phyloP scores from a whole-genome alignment of 805 yeast genomes.

The Yarrowia sp. region DNA sequence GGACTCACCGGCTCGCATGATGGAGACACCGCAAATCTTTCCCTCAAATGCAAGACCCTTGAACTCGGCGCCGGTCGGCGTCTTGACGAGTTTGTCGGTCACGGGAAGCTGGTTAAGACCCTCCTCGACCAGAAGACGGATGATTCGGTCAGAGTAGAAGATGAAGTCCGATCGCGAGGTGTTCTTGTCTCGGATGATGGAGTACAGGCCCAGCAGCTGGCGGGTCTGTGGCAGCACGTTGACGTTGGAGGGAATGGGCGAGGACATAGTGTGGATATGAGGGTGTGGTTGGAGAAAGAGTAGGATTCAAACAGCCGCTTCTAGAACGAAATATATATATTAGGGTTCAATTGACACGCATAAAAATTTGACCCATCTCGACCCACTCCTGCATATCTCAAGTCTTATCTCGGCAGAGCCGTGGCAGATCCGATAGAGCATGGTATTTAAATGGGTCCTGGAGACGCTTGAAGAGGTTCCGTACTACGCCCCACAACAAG shows the following conservation, averaged over 20 bases:
- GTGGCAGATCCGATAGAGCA: constrained; percentile 10
- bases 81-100: constrained; percentile 66
- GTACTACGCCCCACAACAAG: no score
- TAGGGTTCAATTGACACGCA: constrained; percentile 37
- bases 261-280: constrained; percentile 11
- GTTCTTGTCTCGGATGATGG: constrained; percentile 79
- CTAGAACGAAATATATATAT: constrained; percentile 25
- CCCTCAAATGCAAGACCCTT: constrained; percentile 85
- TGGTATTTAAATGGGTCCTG: neutral
- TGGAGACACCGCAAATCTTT: constrained; percentile 96
- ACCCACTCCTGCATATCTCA: constrained; percentile 33
- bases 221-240: constrained; percentile 82
- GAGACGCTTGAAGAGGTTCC: neutral
- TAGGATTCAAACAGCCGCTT: neutral
- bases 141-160: constrained; percentile 93
- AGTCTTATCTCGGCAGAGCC: constrained; percentile 34
- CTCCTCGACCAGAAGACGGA: constrained; percentile 90
- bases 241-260: constrained; percentile 58
- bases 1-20: constrained; percentile 97
- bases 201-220: constrained; percentile 77
- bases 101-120: constrained; percentile 95
- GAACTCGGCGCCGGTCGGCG: constrained; percentile 71
- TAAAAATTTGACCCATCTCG: constrained; percentile 37
- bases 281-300: neutral
- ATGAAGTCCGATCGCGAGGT: constrained; percentile 92